Base-by-base conservation (phyloP, 352 stramenopile genomes). In the Labyrinthula sp. region DNA sequence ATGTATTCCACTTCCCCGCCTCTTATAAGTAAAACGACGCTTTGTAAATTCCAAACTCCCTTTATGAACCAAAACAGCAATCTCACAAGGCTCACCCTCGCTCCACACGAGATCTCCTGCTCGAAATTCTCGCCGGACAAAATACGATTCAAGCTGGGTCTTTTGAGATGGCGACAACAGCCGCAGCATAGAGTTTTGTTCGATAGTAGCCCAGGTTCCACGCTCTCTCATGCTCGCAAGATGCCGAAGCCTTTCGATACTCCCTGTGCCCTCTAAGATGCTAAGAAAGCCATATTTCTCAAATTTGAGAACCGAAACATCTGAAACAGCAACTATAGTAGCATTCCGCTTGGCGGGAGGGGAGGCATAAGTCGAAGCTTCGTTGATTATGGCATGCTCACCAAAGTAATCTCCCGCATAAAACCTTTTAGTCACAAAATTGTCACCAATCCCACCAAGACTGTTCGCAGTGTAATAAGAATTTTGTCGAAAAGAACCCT, bases 401-500 rank as follows among this genome's bases (percentile, higher is more conserved):
- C 60, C 60, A 47, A 86, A 85, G 60, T 82, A 87, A 49, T 87
- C 75, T 4, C 75, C 75, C 4, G 72, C 67, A 12, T 73, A 71
- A 56, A 77, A 82, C 26, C 72, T 75, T 38, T 75, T 77, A 20
- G n/a, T n/a, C n/a, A n/a, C n/a, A n/a, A n/a, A n/a, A n/a, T n/a
- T n/a, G n/a, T n/a, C n/a, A n/a, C n/a, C n/a, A n/a, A n/a, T n/a
- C n/a, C n/a, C n/a, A n/a, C n/a, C n/a, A n/a, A n/a, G n/a, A n/a
- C n/a, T n/a, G n/a, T n/a, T n/a, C n/a, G n/a, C n/a, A n/a, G n/a
- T n/a, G n/a, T n/a, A n/a, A n/a, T n/a, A n/a, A n/a, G n/a, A n/a
- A n/a, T n/a, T n/a, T n/a, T n/a, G n/a, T n/a, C n/a, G n/a, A n/a
- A n/a, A n/a, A n/a, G n/a, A n/a, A n/a, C n/a, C n/a, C n/a, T n/a